Percentiles rank a stretch among this genome's conserved stretches.
Evolutionary conservation across 345 rosid genomes (phyloP).

Genomic region (Hibiscus syriacus): DNA sequence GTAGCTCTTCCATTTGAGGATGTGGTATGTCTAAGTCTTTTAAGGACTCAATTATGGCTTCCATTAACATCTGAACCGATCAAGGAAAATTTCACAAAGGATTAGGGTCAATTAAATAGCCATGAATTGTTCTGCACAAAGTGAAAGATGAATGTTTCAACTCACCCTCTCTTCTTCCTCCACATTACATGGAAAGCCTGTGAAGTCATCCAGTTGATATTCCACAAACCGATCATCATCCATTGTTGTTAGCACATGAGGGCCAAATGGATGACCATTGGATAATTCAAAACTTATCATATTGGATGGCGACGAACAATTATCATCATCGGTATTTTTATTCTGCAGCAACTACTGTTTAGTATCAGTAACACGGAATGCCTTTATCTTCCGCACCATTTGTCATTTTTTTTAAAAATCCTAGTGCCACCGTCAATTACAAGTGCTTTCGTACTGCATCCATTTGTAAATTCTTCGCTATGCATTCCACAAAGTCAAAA

Average conservation of each 20-base stretch:
- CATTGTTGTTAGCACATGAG: constrained; percentile 41
- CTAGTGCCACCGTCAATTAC: neutral
- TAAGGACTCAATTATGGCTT: constrained; percentile 63
- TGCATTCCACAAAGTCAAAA: neutral
- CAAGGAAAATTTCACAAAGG: constrained; percentile 3
- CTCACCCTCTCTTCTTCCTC: constrained; percentile 90
- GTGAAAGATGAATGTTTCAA: neutral
- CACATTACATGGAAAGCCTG: constrained; percentile 60
- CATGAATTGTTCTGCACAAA: neutral
- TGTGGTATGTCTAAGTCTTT: constrained; percentile 45
- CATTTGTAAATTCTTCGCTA: neutral
- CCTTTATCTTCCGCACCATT: constrained; percentile 6
- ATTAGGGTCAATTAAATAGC: neutral
- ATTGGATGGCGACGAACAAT: constrained; percentile 54
- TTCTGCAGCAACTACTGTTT: constrained; percentile 36
- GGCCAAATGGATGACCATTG: constrained; percentile 51
- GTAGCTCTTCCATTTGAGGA: constrained; percentile 24
- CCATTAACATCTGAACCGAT: constrained; percentile 72
- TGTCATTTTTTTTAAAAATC: neutral
- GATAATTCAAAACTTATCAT: constrained; percentile 86
- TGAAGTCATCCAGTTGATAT: constrained; percentile 70
- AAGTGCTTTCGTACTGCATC: neutral
- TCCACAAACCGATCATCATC: constrained; percentile 79
- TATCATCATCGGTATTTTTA: constrained; percentile 27
- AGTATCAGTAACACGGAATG: neutral